Conservation (phyloP, 257 asterid species). For the Verbena officinalis region DNA sequence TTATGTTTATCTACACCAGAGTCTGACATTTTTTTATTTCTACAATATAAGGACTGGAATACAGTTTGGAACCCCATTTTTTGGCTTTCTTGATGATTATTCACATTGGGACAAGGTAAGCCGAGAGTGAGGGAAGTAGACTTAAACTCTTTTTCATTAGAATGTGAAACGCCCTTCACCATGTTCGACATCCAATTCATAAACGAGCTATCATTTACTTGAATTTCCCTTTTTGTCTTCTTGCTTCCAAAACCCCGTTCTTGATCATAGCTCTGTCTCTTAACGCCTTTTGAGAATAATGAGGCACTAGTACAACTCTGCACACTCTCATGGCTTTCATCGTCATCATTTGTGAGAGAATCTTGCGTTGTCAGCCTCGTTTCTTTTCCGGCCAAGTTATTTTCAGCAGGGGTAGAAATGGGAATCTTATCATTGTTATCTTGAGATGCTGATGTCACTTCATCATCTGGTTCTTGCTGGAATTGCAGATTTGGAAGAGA, state of each 20-base stretch:
- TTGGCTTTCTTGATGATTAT: conserved; percentile 33
- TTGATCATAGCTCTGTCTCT: conserved; percentile 33
- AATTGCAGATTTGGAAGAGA: conserved; percentile 27
- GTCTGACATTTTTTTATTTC: conserved; percentile 30
- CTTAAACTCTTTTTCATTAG: conserved; percentile 28
- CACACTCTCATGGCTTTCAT: conserved; percentile 30
- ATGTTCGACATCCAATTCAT: conserved; percentile 77
- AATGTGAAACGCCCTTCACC: conserved; percentile 60
- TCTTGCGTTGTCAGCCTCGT: no score
- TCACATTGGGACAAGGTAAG: conserved; percentile 25
- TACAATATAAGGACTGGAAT: conserved; percentile 54
- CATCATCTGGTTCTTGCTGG: conserved; percentile 34
- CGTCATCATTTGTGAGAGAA: conserved; percentile 16
- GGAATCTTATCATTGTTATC: conserved; percentile 23
- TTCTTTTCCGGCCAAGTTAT: conserved; percentile 35
- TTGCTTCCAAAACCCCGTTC: conserved; percentile 41
- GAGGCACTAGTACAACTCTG: conserved; percentile 77
- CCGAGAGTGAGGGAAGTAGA: conserved; percentile 27
- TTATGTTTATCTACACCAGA: conserved; percentile 29
- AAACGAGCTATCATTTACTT: conserved; percentile 53
- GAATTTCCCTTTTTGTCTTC: conserved; percentile 44
- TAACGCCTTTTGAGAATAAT: conserved; percentile 42
- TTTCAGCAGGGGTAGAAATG: conserved; percentile 39
- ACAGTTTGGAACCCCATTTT: conserved; percentile 48
- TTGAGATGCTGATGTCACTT: conserved; percentile 35